These are phyloP conservation scores for Hemisphaericaspora subhashii DNA, from an alignment of 1,139 yeast genomes.

Conservation along the genomic window DNA sequence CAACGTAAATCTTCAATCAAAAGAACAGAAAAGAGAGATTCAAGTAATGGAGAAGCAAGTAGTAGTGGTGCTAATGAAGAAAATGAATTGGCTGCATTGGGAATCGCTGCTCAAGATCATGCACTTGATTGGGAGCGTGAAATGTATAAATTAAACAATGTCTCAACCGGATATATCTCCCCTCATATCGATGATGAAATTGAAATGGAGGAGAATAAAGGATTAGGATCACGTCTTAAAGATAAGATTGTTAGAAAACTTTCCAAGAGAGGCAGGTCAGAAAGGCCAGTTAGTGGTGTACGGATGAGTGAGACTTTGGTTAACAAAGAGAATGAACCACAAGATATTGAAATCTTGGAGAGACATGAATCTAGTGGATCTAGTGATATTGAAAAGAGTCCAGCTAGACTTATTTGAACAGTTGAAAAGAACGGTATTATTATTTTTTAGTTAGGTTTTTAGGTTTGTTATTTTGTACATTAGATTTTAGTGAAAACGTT, in stretches of 20 bases:
- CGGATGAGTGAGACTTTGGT: conserved; percentile 38
- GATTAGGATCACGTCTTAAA: conserved; percentile 14
- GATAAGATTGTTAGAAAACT: conserved; percentile 19
- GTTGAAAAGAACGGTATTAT: too few species aligned
- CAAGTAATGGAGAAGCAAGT: conserved; percentile 2
- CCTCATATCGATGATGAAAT: conserved; percentile 17
- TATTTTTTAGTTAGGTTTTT: neutral
- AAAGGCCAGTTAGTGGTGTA: conserved; percentile 17
- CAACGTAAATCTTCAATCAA: conserved; percentile 52
- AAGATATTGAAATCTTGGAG: neutral
- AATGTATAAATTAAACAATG: conserved; percentile 48
- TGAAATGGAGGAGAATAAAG: conserved; percentile 18
- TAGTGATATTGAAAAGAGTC: conserved; percentile 5
- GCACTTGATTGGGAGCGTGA: conserved; percentile 68
- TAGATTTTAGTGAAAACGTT: neutral
- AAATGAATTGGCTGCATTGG: conserved; percentile 65
- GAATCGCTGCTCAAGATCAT: conserved; percentile 72
- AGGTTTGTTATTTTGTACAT: conserved; percentile 1
- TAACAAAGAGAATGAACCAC: conserved; percentile 9
- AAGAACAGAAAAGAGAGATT: conserved; percentile 5
- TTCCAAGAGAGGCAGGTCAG: conserved; percentile 17
- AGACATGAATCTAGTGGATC: neutral
- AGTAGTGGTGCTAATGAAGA: conserved; percentile 19
- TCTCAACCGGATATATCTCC: neutral
- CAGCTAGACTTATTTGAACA: conserved; percentile 7